Conservation (phyloP, 768 basidiomycete genomes). For the Macrolepiota dolichaula region DNA sequence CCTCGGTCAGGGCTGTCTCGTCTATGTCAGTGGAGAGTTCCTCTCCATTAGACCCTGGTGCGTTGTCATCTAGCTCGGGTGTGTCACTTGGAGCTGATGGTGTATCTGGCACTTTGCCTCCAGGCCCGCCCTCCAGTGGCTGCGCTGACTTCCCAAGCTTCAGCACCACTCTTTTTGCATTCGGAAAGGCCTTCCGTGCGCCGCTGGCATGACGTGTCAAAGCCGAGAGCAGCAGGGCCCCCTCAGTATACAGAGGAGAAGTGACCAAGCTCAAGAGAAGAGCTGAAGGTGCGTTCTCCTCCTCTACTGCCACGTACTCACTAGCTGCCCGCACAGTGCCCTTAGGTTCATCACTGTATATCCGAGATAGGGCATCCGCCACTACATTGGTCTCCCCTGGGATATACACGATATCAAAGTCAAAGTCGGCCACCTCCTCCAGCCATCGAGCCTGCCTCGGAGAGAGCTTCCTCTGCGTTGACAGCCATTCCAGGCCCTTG, state of each 20-base stretch:
- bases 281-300: neutral
- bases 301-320: neutral
- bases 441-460: constrained; percentile 30
- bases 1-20: neutral
- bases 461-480: constrained; percentile 28
- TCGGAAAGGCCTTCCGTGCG: neutral
- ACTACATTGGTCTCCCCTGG: constrained; percentile 29
- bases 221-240: neutral
- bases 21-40: no score
- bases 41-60: neutral
- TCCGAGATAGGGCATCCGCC: constrained; percentile 19
- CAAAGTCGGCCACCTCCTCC: constrained; percentile 21
- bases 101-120: neutral
- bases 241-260: neutral
- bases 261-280: neutral
- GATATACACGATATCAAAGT: constrained; percentile 21
- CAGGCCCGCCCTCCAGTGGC: neutral
- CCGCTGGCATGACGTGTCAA: neutral
- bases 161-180: neutral
- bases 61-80: neutral
- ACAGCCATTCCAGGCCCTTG: constrained; percentile 21
- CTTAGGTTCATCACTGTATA: neutral
- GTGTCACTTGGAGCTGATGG: neutral
- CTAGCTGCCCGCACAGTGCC: neutral
- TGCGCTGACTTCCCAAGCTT: neutral